phyloP scores from a whole-genome alignment of 768 basidiomycete species.

The Podaxis rugospora region DNA sequence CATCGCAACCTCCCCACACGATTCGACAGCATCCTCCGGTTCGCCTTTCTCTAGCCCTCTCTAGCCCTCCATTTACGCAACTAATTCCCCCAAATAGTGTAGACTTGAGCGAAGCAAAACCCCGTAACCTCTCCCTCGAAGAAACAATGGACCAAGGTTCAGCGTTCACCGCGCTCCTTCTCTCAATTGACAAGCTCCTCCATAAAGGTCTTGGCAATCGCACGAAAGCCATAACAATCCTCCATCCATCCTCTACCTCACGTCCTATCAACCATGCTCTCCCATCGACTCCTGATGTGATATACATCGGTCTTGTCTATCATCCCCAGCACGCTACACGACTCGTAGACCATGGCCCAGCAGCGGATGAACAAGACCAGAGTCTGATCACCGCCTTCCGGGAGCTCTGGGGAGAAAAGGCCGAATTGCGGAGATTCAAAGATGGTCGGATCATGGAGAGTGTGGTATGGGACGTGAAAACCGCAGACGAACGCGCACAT shows the following conservation, averaged over 20 bases:
- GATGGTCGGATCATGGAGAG: conserved; percentile 90
- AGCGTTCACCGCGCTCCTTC: conserved; percentile 47
- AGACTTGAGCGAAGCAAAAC: conserved; percentile 46
- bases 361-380: conserved; percentile 58
- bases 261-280: conserved; percentile 52
- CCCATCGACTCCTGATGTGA: conserved; percentile 40
- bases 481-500: conserved; percentile 72
- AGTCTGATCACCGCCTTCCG: conserved; percentile 59
- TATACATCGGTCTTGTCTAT: conserved; percentile 76
- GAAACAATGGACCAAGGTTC: conserved; percentile 58
- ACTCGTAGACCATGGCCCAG: conserved; percentile 89
- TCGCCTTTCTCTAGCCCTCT: conserved; percentile 18
- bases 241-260: conserved; percentile 43
- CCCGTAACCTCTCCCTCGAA: conserved; percentile 38
- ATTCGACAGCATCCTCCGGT: conserved; percentile 75
- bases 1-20: conserved; percentile 56
- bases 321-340: conserved; percentile 70
- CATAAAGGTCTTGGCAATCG: conserved; percentile 73
- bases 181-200: conserved; percentile 45
- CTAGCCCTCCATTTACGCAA: background rate
- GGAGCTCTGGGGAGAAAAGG: conserved; percentile 86
- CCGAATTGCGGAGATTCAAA: conserved; percentile 92
- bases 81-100: conserved; percentile 36
- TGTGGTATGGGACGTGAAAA: conserved; percentile 93
- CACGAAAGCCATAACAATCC: conserved; percentile 56